Evolutionary conservation across 1,139 yeast genomes (phyloP), one percentile per base, ranked within the genome.

Genomic region (Candida labiduridarum): DNA sequence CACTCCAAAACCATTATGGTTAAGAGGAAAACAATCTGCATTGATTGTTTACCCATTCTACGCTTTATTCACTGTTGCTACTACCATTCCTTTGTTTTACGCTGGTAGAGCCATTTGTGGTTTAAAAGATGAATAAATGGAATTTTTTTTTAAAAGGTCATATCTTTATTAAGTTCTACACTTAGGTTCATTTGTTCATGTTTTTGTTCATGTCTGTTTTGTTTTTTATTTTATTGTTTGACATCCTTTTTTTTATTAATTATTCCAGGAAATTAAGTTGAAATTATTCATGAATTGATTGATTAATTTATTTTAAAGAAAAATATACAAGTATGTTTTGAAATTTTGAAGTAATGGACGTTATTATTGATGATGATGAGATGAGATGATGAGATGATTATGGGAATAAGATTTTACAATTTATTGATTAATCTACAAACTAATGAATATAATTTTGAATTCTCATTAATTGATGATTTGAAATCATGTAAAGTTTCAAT

Each of bases 11-110:
- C 87, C 85, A 65, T 79, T 87, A 69, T 87, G 89, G 90, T 76
- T 84, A 79, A 84, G 86, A 80, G 80, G 80, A 45, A 69, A 76
- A 59, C 85, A 92, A 75, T 84, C 97, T 60, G 89, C 89, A 76
- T 75, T 82, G 66, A 75, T 87, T 69, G 82, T 91, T 62, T 89
- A 87, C 76, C 97, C 97, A 69, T 92, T 87, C 83, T 89, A 84
- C 79, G 95, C 91, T 59, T 78, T 89, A 60, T 88, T 91, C 77
- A 78, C 92, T 56, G 79, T 87, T 56, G 78, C 91, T 61, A 80
- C 90, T 52, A 80, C 81, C 58, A 80, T 83, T 58, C 89, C 96
- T 61, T 74, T 87, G 60, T 83, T 71, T 77, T 89, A 87, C 81
- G 71, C 87, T 49, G 94, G 87, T 62, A 87, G 95, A 78, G 96